phyloP scores from a whole-genome alignment of 352 stramenopile species.

The Globisporangium solare region DNA sequence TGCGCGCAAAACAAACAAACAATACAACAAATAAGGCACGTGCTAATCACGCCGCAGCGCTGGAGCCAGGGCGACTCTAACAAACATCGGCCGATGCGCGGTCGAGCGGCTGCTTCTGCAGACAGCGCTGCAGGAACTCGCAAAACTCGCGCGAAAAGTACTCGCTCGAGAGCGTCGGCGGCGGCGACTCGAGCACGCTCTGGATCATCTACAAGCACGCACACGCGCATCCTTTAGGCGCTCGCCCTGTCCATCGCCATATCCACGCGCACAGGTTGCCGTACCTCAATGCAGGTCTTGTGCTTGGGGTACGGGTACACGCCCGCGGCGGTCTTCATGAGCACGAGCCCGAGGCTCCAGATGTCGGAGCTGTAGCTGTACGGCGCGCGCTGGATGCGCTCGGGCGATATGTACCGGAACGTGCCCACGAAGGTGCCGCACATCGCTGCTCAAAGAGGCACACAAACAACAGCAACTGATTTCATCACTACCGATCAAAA shows the following conservation, averaged over 20 bases:
- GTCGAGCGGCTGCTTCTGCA: constrained; percentile 63
- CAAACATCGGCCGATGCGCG: constrained; percentile 55
- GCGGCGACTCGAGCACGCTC: constrained; percentile 63
- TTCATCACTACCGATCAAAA: too few species aligned
- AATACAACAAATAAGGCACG: too few species aligned
- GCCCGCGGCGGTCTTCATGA: constrained; percentile 89
- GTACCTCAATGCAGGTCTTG: constrained; percentile 70
- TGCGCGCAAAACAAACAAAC: too few species aligned
- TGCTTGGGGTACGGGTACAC: constrained; percentile 87
- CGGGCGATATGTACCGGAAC: constrained; percentile 91
- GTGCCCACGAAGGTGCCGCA: constrained; percentile 93
- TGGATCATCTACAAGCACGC: constrained; percentile 48
- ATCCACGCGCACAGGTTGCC: too few species aligned
- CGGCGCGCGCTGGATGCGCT: constrained; percentile 84
- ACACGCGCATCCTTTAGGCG: too few species aligned
- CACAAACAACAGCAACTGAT: not conserved
- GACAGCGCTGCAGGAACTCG: constrained; percentile 58
- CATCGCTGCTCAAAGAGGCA: constrained; percentile 58
- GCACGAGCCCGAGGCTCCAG: constrained; percentile 90
- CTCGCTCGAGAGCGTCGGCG: constrained; percentile 53
- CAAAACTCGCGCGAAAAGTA: constrained; percentile 77
- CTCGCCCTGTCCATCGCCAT: too few species aligned
- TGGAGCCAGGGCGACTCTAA: constrained; percentile 73
- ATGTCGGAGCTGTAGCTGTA: constrained; percentile 92
- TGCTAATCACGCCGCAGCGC: constrained; percentile 61